Evolutionary conservation across 176 grass and related monocot species (phyloP), one percentile per base, ranked within the genome.

Genomic region (Zizania latifolia): DNA sequence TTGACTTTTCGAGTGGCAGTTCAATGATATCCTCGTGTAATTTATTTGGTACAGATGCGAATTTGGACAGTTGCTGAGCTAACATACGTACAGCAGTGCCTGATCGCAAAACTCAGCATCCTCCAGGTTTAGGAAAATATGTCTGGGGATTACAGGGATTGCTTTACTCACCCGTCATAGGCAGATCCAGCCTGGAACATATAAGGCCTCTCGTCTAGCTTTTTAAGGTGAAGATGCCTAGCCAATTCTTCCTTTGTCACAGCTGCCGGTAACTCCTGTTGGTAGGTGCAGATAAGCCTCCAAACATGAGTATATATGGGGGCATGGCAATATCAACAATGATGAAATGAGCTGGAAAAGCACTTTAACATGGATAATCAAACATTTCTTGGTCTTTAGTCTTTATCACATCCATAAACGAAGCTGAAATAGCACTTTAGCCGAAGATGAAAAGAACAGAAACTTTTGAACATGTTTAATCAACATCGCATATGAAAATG

Each of bases 181-280:
- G 96, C 84, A 73, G 96, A 99, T 62, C 90, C 85, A 84, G 89
- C 89, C 81, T 86, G 67, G 46, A 88, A 92, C 89, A 92, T 86
- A 78, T 79, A 86, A 56, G 76, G 69, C 68, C 92, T 90, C 79
- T 90, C 92, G 14, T 92, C 92, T 74, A 99, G 75, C 77, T 92
- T 89, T 83, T 99, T 95, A 56, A 95, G 89, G 78, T 90, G 89
- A 74, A 99, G 67, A 82, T 92, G 87, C 57, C 96, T 94, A 23
- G 81, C 79, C 77, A 99, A 64, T 77, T 99, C 85, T 68, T 94
- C 89, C 77, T 84, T 84, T 19, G 80, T 88, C 71, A 92, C 72
- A 62, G 87, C 86, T 86, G 87, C 87, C 54, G 92, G 48, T 66
- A 89, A 84, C 88, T 99, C 96, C 96, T 95, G 85, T 85, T 82